Conservation (phyloP, 1,139 yeast genomes). For the Eremothecium gossypii region DNA sequence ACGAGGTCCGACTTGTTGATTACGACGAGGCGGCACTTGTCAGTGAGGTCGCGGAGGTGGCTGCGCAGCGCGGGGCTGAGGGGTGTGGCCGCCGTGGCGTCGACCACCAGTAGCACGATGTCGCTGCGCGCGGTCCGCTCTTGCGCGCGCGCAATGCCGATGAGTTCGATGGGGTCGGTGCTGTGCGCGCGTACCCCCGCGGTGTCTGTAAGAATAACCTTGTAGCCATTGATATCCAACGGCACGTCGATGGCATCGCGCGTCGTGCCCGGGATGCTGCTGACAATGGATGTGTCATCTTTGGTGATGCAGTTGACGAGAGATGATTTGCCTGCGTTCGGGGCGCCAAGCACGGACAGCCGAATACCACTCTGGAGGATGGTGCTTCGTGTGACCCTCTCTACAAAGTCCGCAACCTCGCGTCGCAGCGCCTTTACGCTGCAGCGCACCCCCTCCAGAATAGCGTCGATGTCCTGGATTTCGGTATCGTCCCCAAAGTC, state of each 20-base stretch:
- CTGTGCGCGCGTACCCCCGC: conserved; percentile 71
- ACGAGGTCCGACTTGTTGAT: conserved; percentile 58
- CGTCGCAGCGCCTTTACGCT: conserved; percentile 36
- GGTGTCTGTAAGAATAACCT: conserved; percentile 79
- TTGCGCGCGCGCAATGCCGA: conserved; percentile 77
- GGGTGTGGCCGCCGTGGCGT: conserved; percentile 19
- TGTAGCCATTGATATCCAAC: conserved; percentile 73
- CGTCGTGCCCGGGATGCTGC: conserved; percentile 89
- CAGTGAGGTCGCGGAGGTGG: conserved; percentile 29
- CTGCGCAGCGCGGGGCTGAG: conserved; percentile 16
- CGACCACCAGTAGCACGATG: conserved; percentile 43
- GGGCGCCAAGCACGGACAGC: conserved; percentile 75
- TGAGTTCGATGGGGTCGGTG: conserved; percentile 58
- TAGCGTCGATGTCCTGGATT: conserved; percentile 46
- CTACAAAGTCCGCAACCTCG: conserved; percentile 43
- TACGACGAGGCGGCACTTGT: conserved; percentile 35
- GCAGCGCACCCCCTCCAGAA: conserved; percentile 42
- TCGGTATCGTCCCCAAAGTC: conserved; percentile 97
- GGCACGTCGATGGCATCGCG: conserved; percentile 81
- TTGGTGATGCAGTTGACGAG: conserved; percentile 63
- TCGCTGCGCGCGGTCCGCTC: conserved; percentile 50
- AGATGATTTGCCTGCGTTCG: conserved; percentile 95
- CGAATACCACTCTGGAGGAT: conserved; percentile 65
- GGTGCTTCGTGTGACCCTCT: conserved; percentile 49
- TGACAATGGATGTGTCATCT: conserved; percentile 84